Evolutionary conservation across 441 rosid genomes (phyloP).

Genomic region (Manihot esculenta): DNA sequence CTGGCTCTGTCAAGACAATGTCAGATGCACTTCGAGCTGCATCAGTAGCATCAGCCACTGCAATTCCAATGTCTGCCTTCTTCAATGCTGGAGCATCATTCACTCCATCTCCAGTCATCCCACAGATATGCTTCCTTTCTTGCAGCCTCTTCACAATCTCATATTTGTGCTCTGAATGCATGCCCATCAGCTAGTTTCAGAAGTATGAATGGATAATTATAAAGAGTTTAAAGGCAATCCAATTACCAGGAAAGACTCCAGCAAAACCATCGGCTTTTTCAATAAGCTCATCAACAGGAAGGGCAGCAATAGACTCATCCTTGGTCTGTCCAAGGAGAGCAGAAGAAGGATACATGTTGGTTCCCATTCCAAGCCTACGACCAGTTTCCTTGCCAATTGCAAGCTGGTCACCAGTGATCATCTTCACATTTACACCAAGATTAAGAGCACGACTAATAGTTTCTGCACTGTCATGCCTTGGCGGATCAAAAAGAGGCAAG

Average conservation of each 20-base stretch:
- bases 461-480: conserved; percentile 95
- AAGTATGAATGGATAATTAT: not conserved
- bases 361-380: conserved; percentile 96
- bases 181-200: conserved; percentile 16
- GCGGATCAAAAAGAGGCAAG: conserved; percentile 92
- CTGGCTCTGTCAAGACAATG: conserved; percentile 92
- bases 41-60: conserved; percentile 93
- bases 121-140: conserved; percentile 83
- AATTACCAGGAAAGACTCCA: conserved; percentile 89
- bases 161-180: conserved; percentile 68
- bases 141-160: conserved; percentile 90
- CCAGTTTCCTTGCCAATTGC: conserved; percentile 96
- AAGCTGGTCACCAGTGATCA: conserved; percentile 96
- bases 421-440: conserved; percentile 92
- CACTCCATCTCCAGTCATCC: conserved; percentile 98
- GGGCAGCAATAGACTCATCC: conserved; percentile 57
- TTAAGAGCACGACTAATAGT: conserved; percentile 84
- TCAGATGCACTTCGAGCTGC: conserved; percentile 92
- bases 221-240: not conserved
- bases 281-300: conserved; percentile 75
- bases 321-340: conserved; percentile 70
- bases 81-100: conserved; percentile 93
- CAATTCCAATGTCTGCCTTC: conserved; percentile 90
- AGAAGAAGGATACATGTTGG: conserved; percentile 92
- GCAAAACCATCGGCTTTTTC: conserved; percentile 95